Percentiles rank a stretch among this genome's conserved stretches.
Evolutionary conservation across 768 basidiomycete species (phyloP).

Genomic region (Trametes coccinea): DNA sequence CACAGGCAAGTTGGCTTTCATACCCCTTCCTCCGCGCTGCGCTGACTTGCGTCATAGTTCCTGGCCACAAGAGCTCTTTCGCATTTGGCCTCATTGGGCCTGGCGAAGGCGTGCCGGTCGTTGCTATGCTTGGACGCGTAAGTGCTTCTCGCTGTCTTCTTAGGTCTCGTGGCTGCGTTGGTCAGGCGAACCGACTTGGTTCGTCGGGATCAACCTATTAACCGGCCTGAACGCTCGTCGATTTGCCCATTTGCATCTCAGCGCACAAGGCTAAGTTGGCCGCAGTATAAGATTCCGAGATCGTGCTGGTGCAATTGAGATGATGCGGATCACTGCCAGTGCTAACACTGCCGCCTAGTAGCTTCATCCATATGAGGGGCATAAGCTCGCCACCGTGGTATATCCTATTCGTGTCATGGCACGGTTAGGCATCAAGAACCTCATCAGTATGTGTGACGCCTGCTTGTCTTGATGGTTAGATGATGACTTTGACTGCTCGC

Average conservation of each 20-base stretch:
- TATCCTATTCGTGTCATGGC: constrained; percentile 84
- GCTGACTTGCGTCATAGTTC: constrained; percentile 44
- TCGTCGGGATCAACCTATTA: no score
- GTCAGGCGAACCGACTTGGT: not conserved
- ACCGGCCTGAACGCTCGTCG: no score
- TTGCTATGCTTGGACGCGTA: constrained; percentile 88
- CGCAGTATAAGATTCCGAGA: no score
- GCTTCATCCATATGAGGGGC: constrained; percentile 90
- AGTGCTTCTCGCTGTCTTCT: constrained; percentile 22
- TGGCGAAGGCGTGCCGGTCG: constrained; percentile 69
- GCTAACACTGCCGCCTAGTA: constrained; percentile 29
- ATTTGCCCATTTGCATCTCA: no score
- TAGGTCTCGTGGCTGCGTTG: not conserved
- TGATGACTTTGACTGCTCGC: not conserved
- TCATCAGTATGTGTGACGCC: constrained; percentile 61
- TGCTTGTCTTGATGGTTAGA: not conserved
- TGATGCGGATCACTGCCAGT: no score
- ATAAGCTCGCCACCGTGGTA: constrained; percentile 63
- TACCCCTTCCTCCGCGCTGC: no score
- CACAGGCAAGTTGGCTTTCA: constrained; percentile 55
- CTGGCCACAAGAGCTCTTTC: constrained; percentile 77
- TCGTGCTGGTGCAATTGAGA: no score
- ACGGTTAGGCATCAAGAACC: constrained; percentile 67
- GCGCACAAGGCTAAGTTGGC: no score
- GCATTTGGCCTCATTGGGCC: constrained; percentile 78